These are phyloP conservation scores for Sugiyamaella neomexicana DNA, from an alignment of 1,139 yeast genomes.

Conservation along the genomic window DNA sequence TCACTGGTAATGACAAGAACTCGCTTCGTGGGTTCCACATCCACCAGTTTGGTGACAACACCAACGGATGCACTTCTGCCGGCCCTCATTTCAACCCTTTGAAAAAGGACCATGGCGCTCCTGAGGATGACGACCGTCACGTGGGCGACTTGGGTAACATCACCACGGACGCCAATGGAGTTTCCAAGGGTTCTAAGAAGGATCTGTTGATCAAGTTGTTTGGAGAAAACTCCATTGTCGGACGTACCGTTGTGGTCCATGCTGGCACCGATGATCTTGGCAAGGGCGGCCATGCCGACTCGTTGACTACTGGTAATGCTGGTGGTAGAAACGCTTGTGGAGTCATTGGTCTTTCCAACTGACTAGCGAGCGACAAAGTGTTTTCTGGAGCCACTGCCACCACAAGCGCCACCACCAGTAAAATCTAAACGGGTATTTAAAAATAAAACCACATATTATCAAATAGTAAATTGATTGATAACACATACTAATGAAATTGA, in stretches of 20 bases:
- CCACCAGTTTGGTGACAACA: constrained; percentile 97
- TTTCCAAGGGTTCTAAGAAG: constrained; percentile 83
- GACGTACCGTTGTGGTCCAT: constrained; percentile 96
- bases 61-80: constrained; percentile 98
- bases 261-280: constrained; percentile 96
- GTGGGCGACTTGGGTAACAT: constrained; percentile 98
- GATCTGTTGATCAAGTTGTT: constrained; percentile 75
- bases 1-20: constrained; percentile 81
- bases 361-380: constrained; percentile 12
- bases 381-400: neutral
- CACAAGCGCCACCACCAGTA: neutral
- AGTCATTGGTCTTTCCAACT: constrained; percentile 67
- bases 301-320: constrained; percentile 96
- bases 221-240: constrained; percentile 84
- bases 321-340: constrained; percentile 99
- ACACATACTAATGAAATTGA: too few species aligned
- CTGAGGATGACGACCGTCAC: constrained; percentile 86
- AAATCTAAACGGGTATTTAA: neutral
- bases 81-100: constrained; percentile 99
- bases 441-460: neutral
- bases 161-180: constrained; percentile 79
- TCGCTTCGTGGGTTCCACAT: constrained; percentile 96
- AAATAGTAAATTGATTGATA: neutral
- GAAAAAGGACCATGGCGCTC: constrained; percentile 89
- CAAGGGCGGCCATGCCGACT: constrained; percentile 91